Evolutionary conservation across 129 eudicot genomes (phyloP), one percentile per base, ranked within the genome.

Genomic region (Saussurea involucrata): DNA sequence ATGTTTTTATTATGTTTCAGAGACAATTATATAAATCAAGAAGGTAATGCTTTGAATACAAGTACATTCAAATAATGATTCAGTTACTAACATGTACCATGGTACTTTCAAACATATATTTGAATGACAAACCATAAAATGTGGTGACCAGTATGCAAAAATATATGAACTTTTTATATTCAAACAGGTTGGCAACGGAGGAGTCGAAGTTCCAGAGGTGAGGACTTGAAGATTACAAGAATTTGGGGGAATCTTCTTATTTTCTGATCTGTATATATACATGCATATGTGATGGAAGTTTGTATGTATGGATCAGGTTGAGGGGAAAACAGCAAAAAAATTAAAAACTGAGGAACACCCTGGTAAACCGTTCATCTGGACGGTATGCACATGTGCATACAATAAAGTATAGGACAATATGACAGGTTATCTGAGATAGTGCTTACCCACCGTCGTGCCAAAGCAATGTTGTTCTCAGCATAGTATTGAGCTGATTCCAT

Each of bases 371-470:
- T n/a, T n/a, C n/a, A n/a, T n/a, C n/a, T n/a, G n/a, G n/a, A n/a
- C n/a, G n/a, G n/a, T n/a, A n/a, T n/a, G n/a, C n/a, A n/a, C n/a
- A n/a, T n/a, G n/a, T n/a, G n/a, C n/a, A n/a, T n/a, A n/a, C n/a
- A n/a, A n/a, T n/a, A n/a, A n/a, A n/a, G n/a, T n/a, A n/a, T 44
- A 34, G 11, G 8, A 36, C 25, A 5, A 70, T 3, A 6, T 27
- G 31, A 81, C 32, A 18, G 42, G 74, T 79, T 71, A 72, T 76
- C 70, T 78, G 61, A 69, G 74, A 79, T 61, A 53, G 90, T 86
- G 84, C 94, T 89, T 89, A 89, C 95, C 91, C 86, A 89, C 91
- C 95, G 89, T 86, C 91, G 82, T 82, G 91, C 95, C 76, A 64
- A 5, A 71, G 69, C 77, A 57, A 89, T 49, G 78, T 89, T 78